phyloP scores from a whole-genome alignment of 2,329 filamentous ascomycete species.

The Aspergillus bombycis region DNA sequence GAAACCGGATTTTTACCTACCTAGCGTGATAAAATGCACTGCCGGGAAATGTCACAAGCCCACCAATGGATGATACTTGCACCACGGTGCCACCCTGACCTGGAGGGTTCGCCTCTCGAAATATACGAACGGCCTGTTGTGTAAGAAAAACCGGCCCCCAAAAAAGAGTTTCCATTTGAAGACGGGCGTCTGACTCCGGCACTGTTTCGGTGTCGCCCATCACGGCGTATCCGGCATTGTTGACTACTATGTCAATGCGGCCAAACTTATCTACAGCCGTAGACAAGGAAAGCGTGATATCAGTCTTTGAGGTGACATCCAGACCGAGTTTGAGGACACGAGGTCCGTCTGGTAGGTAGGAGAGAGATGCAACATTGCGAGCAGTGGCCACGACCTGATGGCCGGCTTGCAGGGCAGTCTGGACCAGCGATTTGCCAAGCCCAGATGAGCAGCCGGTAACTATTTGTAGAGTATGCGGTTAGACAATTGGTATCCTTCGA shows the following conservation, averaged over 20 bases:
- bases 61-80: background rate
- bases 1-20: background rate
- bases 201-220: background rate
- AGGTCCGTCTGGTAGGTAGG: constrained; percentile 1
- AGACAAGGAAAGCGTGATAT: background rate
- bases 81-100: background rate
- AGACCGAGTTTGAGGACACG: background rate
- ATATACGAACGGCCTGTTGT: background rate
- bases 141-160: background rate
- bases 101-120: background rate
- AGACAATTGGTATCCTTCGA: no score
- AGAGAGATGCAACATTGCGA: background rate
- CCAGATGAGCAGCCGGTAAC: background rate
- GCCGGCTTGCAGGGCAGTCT: background rate
- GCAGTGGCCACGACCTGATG: background rate
- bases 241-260: background rate
- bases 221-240: constrained; percentile 1
- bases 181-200: background rate
- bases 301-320: background rate
- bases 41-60: background rate
- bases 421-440: background rate
- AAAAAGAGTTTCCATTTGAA: background rate
- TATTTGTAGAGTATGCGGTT: background rate
- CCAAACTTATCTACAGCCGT: background rate
- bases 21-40: constrained; percentile 3